These are phyloP conservation scores for Phytophthora vignae DNA, from an alignment of 352 stramenopile genomes.

Conservation along the genomic window DNA sequence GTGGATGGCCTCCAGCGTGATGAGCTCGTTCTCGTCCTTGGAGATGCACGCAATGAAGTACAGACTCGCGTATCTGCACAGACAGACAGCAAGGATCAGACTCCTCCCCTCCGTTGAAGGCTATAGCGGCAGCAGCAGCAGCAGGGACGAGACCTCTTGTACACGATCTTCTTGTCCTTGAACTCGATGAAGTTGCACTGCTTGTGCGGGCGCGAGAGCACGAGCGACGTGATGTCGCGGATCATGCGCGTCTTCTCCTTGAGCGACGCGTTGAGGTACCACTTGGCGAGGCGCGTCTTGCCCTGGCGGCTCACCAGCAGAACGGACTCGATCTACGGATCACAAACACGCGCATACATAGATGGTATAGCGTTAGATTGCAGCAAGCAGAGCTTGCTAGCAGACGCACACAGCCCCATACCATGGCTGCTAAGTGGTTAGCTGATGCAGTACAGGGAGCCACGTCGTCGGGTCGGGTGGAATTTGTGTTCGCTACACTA, in stretches of 20 bases:
- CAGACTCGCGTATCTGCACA: conserved; percentile 93
- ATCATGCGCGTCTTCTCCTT: conserved; percentile 91
- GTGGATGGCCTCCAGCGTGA: conserved; percentile 98
- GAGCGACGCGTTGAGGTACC: conserved; percentile 82
- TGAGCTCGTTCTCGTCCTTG: conserved; percentile 97
- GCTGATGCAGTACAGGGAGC: too few relatives aligned
- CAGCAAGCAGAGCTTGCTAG: not conserved
- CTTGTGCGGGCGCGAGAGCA: conserved; percentile 86
- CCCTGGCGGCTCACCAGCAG: conserved; percentile 92
- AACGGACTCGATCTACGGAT: conserved; percentile 83
- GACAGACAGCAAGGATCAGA: not conserved
- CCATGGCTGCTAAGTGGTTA: conserved; percentile 13
- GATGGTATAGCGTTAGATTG: not conserved
- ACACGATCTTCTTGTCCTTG: conserved; percentile 98
- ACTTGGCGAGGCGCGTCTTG: conserved; percentile 93
- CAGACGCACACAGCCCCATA: conserved; percentile 6
- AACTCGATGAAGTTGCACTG: conserved; percentile 98
- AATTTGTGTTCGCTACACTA: not conserved
- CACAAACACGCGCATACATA: conserved; percentile 20
- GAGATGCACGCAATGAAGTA: conserved; percentile 98
- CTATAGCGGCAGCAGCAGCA: not conserved
- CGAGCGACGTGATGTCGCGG: conserved; percentile 89
- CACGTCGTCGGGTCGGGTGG: not conserved
- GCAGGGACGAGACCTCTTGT: conserved; percentile 82
- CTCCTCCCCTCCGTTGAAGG: not conserved